Evolutionary conservation across 495 filamentous ascomycete genomes (phyloP).

Genomic region (Aspergillus ostianus): DNA sequence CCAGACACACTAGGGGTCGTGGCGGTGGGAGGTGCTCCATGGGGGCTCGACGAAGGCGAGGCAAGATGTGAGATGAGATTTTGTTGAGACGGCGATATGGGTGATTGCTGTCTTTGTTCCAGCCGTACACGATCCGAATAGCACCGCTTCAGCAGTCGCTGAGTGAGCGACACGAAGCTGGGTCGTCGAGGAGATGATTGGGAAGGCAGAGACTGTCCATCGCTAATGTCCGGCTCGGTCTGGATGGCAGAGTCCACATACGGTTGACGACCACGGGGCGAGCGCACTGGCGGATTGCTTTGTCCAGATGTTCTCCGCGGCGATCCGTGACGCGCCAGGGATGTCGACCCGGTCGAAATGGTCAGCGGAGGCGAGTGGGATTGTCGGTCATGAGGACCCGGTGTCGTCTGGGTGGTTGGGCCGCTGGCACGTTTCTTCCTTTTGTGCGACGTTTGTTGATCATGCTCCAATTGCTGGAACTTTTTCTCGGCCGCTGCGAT

Average conservation of each 20-base stretch:
- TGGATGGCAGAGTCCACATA: constrained; percentile 51
- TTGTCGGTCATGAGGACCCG: constrained; percentile 17
- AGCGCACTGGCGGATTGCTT: constrained; percentile 26
- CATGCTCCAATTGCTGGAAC: constrained; percentile 58
- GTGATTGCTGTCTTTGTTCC: constrained; percentile 24
- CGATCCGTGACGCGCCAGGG: constrained; percentile 20
- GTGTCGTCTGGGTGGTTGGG: constrained; percentile 35
- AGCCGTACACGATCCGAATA: constrained; percentile 39
- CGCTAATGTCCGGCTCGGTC: constrained; percentile 39
- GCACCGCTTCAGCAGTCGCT: constrained; percentile 46
- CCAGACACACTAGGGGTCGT: constrained; percentile 22
- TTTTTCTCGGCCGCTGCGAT: constrained; percentile 79
- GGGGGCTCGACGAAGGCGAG: constrained; percentile 9
- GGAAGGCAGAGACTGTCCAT: constrained; percentile 21
- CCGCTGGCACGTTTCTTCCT: constrained; percentile 50
- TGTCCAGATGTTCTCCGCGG: constrained; percentile 35
- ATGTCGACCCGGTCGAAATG: constrained; percentile 19
- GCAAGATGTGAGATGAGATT: constrained; percentile 5
- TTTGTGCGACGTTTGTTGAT: constrained; percentile 42
- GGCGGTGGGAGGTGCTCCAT: constrained; percentile 7
- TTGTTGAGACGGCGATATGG: constrained; percentile 14
- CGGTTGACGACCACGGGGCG: constrained; percentile 25
- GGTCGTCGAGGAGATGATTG: constrained; percentile 18
- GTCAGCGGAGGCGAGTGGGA: constrained; percentile 31
- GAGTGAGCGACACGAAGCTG: constrained; percentile 37